A percentile compares a stretch with the other conserved stretches of the same genome.
Conservation (phyloP, 305 asterid genomes). For the Fraxinus paxiana region DNA sequence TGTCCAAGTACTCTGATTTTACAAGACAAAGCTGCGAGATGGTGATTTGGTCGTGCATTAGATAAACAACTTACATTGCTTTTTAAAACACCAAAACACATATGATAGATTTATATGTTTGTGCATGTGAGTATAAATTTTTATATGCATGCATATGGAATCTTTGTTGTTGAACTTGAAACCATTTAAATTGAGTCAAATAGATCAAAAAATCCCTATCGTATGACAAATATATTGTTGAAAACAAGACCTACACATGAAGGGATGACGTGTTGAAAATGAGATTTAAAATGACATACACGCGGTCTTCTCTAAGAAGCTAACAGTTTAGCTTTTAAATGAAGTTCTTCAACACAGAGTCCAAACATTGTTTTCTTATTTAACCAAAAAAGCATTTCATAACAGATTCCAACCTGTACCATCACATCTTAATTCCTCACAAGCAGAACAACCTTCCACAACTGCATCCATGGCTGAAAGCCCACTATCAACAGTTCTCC, state of each 20-base stretch:
- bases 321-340: background rate
- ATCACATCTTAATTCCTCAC: slow-evolving; percentile 80
- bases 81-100: background rate
- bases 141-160: background rate
- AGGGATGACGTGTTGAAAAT: background rate
- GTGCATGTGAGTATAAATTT: background rate
- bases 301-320: background rate
- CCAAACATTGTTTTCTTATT: background rate
- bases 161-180: background rate
- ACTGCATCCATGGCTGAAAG: slow-evolving; percentile 79
- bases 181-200: background rate
- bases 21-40: slow-evolving; percentile 13
- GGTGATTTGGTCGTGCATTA: background rate
- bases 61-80: background rate
- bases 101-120: background rate
- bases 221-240: background rate
- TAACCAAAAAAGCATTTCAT: background rate
- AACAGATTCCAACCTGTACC: slow-evolving; percentile 65
- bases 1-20: background rate
- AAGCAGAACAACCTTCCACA: slow-evolving; percentile 78
- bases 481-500: slow-evolving; percentile 58
- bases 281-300: background rate
- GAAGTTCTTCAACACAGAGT: background rate
- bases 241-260: background rate
- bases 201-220: background rate